phyloP scores from a whole-genome alignment of 352 stramenopile species.

The Pythium chondricola region DNA sequence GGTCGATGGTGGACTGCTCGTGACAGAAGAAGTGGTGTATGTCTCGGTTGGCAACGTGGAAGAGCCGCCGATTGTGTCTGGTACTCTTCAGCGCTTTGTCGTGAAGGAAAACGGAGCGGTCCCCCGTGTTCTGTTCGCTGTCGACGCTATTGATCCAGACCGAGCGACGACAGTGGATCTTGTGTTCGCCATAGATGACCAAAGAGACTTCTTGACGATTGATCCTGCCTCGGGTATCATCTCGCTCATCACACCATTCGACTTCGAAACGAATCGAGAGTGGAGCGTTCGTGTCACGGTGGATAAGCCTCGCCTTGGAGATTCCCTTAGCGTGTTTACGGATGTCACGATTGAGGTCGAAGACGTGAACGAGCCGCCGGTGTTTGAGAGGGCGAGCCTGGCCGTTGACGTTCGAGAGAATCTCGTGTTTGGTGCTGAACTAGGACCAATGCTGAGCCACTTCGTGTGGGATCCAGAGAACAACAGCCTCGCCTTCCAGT shows the following conservation, averaged over 20 bases:
- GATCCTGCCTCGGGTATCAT: slow-evolving; percentile 12
- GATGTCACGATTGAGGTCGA: slow-evolving; percentile 8
- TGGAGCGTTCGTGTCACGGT: neutral
- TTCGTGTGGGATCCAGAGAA: slow-evolving; percentile 55
- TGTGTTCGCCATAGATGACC: neutral
- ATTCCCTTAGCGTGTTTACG: neutral
- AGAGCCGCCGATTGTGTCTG: slow-evolving; percentile 12
- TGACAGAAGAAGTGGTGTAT: slow-evolving; percentile 16
- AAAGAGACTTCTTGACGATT: slow-evolving; percentile 1
- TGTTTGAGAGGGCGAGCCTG: neutral
- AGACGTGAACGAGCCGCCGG: slow-evolving; percentile 21
- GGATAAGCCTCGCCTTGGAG: neutral
- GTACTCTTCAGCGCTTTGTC: neutral
- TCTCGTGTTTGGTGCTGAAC: neutral
- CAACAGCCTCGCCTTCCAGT: slow-evolving; percentile 30
- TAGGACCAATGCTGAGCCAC: slow-evolving; percentile 25
- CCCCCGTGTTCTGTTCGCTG: slow-evolving; percentile 29
- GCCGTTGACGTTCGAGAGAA: slow-evolving; percentile 12
- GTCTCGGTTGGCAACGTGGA: slow-evolving; percentile 24
- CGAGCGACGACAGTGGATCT: slow-evolving; percentile 26
- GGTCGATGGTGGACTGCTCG: slow-evolving; percentile 23
- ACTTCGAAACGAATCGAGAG: slow-evolving; percentile 12
- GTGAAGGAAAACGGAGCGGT: slow-evolving; percentile 29
- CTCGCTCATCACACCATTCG: slow-evolving; percentile 16
- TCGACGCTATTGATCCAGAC: slow-evolving; percentile 46